Percentiles rank a stretch among this genome's conserved stretches.
Conservation (phyloP, 2,329 filamentous ascomycete species). For the Penicillium frequentans region DNA sequence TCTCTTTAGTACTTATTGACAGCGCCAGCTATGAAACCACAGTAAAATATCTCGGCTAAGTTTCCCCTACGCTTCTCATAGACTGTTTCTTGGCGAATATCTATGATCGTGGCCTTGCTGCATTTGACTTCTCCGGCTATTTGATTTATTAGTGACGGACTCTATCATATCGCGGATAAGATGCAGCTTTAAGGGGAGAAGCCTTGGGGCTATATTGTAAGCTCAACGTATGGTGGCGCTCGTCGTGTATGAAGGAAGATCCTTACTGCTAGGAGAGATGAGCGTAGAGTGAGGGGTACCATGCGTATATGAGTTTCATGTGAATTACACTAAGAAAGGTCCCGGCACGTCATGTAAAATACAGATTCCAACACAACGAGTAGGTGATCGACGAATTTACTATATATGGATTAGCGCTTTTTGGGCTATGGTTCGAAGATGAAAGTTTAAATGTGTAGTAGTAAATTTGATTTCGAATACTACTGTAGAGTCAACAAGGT, state of each 20-base stretch:
- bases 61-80: not conserved
- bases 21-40: not conserved
- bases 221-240: not conserved
- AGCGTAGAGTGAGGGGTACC: not conserved
- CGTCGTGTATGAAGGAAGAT: not conserved
- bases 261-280: not conserved
- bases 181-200: not conserved
- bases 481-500: not conserved
- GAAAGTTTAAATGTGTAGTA: not conserved
- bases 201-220: not conserved
- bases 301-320: not conserved
- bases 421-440: not conserved
- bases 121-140: not conserved
- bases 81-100: not conserved
- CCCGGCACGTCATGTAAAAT: not conserved
- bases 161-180: not conserved
- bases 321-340: not conserved
- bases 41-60: not conserved
- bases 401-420: not conserved
- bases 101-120: not conserved
- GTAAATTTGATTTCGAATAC: not conserved
- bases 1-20: not conserved
- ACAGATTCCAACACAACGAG: not conserved
- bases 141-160: not conserved
- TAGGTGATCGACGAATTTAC: not conserved